These are phyloP conservation scores for Colletotrichum gigasporum DNA, from an alignment of 2,329 filamentous ascomycete species.

Conservation along the genomic window DNA sequence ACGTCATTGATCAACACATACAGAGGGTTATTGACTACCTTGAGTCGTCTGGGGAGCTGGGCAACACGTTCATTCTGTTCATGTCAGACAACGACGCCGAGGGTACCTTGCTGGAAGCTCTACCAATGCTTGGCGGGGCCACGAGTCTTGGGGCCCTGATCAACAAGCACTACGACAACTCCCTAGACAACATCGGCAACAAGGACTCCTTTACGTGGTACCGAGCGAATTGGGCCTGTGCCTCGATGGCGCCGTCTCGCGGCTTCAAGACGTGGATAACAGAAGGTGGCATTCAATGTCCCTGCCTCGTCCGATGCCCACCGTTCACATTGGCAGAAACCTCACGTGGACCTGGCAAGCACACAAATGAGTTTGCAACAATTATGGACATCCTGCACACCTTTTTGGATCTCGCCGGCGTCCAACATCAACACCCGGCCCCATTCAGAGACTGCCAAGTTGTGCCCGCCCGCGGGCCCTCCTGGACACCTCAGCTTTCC, in stretches of 20 bases:
- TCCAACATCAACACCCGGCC: no score
- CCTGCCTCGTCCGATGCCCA: no score
- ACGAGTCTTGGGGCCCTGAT: no score
- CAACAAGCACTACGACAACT: slow-evolving; percentile 61
- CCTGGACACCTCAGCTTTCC: no score
- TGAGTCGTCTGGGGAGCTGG: slow-evolving; percentile 55
- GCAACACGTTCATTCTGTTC: slow-evolving; percentile 64
- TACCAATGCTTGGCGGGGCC: not conserved
- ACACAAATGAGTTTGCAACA: slow-evolving; percentile 55
- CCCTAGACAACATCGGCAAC: slow-evolving; percentile 50
- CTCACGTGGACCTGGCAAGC: no score
- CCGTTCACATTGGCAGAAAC: no score
- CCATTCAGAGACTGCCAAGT: no score
- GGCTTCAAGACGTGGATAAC: no score
- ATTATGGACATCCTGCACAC: slow-evolving; percentile 61
- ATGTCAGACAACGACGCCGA: slow-evolving; percentile 59
- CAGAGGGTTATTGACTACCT: slow-evolving; percentile 62
- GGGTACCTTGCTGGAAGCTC: slow-evolving; percentile 30
- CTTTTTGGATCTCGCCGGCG: slow-evolving; percentile 53
- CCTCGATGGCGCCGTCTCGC: no score
- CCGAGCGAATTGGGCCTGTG: no score
- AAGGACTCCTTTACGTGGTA: not conserved
- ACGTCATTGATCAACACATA: slow-evolving; percentile 63
- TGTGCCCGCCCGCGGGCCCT: no score
- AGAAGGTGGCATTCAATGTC: no score